Evolutionary conservation across 352 stramenopile genomes (phyloP).

Genomic region (Pelagophyceae sp.): DNA sequence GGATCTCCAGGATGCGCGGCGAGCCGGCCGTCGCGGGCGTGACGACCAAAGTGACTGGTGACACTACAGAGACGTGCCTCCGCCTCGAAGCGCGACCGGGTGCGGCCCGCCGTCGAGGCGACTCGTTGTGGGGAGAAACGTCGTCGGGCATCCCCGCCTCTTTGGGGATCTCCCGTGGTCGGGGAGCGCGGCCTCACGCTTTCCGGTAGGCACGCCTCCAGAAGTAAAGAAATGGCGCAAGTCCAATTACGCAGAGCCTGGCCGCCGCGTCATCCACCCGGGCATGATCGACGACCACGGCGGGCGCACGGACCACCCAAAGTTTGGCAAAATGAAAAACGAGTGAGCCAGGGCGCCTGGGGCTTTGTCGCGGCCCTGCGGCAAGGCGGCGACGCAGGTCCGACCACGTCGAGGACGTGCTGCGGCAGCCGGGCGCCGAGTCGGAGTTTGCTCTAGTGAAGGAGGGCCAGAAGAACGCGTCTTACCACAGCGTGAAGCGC

Average conservation of each 20-base stretch:
- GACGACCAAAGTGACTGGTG: not conserved
- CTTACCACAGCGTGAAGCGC: slow-evolving; percentile 60
- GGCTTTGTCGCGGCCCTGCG: no score
- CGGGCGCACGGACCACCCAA: slow-evolving; percentile 11
- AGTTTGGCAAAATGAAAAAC: slow-evolving; percentile 21
- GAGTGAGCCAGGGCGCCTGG: no score
- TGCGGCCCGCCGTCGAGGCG: no score
- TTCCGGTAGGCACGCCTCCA: slow-evolving; percentile 9
- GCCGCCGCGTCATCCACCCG: slow-evolving; percentile 26
- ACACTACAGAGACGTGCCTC: not conserved
- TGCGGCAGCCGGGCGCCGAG: slow-evolving; percentile 22
- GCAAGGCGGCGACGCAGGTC: no score
- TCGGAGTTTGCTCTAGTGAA: slow-evolving; percentile 24
- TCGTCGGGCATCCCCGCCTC: no score
- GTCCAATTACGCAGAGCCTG: slow-evolving; percentile 25
- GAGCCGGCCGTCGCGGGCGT: not conserved
- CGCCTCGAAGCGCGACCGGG: not conserved
- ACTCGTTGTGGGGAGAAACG: no score
- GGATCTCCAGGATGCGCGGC: not conserved
- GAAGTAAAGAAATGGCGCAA: slow-evolving; percentile 23
- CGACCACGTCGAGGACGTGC: slow-evolving; percentile 27
- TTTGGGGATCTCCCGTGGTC: no score
- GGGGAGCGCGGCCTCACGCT: no score
- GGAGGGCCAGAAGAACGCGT: slow-evolving; percentile 37
- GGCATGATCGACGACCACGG: slow-evolving; percentile 25